Conservation (phyloP, 2,329 filamentous ascomycete species). For the Amphichorda felina region DNA sequence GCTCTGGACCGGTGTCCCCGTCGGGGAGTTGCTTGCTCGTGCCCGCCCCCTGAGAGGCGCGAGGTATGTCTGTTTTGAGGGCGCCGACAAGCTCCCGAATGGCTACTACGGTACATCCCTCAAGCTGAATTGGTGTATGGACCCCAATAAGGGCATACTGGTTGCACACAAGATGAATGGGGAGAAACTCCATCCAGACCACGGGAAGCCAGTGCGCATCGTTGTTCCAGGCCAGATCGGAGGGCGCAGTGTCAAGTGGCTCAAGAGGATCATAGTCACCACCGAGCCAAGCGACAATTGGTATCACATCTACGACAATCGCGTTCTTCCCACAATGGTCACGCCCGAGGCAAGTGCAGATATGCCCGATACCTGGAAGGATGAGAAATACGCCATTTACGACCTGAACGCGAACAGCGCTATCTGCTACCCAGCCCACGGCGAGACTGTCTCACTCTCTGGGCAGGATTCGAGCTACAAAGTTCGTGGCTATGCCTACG, state of each 20-base stretch:
- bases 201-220: constrained; percentile 71
- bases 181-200: constrained; percentile 66
- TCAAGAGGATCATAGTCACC: constrained; percentile 71
- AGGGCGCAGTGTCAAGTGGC: constrained; percentile 86
- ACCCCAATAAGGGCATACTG: constrained; percentile 74
- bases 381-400: constrained; percentile 87
- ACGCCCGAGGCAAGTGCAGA: constrained; percentile 69
- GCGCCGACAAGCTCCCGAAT: constrained; percentile 78
- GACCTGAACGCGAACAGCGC: constrained; percentile 83
- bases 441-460: constrained; percentile 49
- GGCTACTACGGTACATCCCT: constrained; percentile 81
- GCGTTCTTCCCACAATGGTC: constrained; percentile 78
- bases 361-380: constrained; percentile 68
- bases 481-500: constrained; percentile 74
- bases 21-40: constrained; percentile 57
- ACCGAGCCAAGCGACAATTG: constrained; percentile 76
- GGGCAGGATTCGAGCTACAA: constrained; percentile 42
- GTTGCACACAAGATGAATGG: constrained; percentile 88
- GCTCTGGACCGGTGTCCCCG: constrained; percentile 72
- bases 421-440: constrained; percentile 67
- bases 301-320: constrained; percentile 93
- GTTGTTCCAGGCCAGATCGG: constrained; percentile 89
- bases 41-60: constrained; percentile 60
- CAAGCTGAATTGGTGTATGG: constrained; percentile 80
- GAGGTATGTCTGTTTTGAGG: constrained; percentile 82